phyloP scores from a whole-genome alignment of 1,139 yeast genomes.

The Candida sanyaensis region DNA sequence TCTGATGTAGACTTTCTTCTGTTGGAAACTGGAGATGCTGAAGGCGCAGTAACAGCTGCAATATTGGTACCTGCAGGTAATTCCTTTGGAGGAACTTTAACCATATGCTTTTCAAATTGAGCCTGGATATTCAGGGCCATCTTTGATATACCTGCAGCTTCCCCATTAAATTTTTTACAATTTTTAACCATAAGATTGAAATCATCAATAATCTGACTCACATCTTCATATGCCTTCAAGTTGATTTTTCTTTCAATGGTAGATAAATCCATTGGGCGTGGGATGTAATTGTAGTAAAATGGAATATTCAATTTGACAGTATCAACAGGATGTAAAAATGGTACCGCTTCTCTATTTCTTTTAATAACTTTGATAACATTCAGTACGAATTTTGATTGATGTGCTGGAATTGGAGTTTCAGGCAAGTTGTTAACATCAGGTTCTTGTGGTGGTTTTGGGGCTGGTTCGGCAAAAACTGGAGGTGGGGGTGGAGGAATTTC shows the following conservation, averaged over 20 bases:
- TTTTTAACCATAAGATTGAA: slow-evolving; percentile 83
- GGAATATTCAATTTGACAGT: slow-evolving; percentile 88
- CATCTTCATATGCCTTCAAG: slow-evolving; percentile 68
- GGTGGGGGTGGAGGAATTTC: slow-evolving; percentile 5
- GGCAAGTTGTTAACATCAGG: slow-evolving; percentile 75
- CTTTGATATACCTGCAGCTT: slow-evolving; percentile 75
- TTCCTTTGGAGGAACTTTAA: slow-evolving; percentile 85
- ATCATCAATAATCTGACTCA: slow-evolving; percentile 72
- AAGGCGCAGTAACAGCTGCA: slow-evolving; percentile 44
- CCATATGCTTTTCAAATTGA: slow-evolving; percentile 89
- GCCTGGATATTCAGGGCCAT: slow-evolving; percentile 92
- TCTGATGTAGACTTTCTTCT: slow-evolving; percentile 43
- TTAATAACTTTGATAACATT: slow-evolving; percentile 79
- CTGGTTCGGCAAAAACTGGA: slow-evolving; percentile 44
- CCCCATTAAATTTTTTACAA: slow-evolving; percentile 85
- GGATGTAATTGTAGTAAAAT: slow-evolving; percentile 78
- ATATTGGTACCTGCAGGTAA: slow-evolving; percentile 53
- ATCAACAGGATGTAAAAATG: slow-evolving; percentile 90
- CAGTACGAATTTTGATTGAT: slow-evolving; percentile 73
- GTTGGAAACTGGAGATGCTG: slow-evolving; percentile 35
- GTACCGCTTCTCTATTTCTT: slow-evolving; percentile 88
- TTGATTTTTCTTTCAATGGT: slow-evolving; percentile 83
- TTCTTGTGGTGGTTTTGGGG: slow-evolving; percentile 70
- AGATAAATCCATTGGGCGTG: slow-evolving; percentile 90
- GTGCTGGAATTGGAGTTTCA: slow-evolving; percentile 74